Evolutionary conservation across 192 early-diverging fungal genomes (phyloP).

Genomic region (Pecoramyces ruminantium): DNA sequence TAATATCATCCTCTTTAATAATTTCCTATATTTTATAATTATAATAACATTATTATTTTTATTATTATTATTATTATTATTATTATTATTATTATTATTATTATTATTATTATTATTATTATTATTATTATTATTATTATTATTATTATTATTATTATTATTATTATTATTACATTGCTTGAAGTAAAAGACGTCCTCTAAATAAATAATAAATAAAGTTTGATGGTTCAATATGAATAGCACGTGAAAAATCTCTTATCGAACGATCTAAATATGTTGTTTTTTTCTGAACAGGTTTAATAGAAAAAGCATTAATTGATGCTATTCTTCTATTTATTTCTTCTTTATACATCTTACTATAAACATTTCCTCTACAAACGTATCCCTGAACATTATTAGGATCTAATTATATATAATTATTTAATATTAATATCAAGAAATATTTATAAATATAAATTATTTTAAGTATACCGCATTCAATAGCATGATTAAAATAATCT

Average conservation of each 20-base stretch:
- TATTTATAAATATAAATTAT: background rate
- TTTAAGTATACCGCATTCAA: background rate
- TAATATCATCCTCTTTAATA: too few species aligned
- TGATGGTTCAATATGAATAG: background rate
- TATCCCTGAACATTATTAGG: background rate
- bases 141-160: background rate
- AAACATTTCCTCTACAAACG: background rate
- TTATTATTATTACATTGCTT: background rate
- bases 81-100: background rate
- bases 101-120: too few species aligned
- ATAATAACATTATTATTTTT: too few species aligned
- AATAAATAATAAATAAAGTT: background rate
- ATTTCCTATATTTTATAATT: too few species aligned
- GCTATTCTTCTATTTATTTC: background rate
- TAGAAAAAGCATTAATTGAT: background rate
- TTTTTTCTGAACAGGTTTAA: background rate
- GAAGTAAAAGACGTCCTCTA: background rate
- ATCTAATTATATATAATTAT: background rate
- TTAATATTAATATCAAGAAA: too few species aligned
- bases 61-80: background rate
- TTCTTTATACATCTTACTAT: background rate
- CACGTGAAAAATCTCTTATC: background rate
- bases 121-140: too few species aligned
- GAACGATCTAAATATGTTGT: background rate
- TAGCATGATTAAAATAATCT: background rate